Evolutionary conservation across 2,329 filamentous ascomycete genomes (phyloP).

Genomic region (Eutypa lata): DNA sequence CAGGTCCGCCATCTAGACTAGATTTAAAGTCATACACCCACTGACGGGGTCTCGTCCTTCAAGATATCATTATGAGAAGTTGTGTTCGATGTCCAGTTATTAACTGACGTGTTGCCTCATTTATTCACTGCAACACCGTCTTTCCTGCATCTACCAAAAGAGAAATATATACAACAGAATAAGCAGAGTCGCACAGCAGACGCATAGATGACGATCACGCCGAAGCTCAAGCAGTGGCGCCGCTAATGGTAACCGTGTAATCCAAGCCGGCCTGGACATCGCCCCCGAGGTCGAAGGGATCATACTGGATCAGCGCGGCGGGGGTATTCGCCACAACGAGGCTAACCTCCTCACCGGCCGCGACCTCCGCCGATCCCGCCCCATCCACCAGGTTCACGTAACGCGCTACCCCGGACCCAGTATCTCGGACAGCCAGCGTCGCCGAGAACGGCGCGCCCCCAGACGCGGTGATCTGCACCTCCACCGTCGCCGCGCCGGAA

Average conservation of each 20-base stretch:
- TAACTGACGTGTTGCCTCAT: too few species aligned
- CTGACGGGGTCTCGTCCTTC: too few species aligned
- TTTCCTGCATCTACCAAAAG: too few species aligned
- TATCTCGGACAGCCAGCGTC: conserved; percentile 35
- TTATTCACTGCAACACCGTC: too few species aligned
- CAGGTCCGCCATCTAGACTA: too few species aligned
- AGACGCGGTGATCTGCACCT: conserved; percentile 31
- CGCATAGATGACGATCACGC: too few species aligned
- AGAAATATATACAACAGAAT: too few species aligned
- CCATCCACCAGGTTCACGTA: conserved; percentile 36
- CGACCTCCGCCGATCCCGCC: conserved; percentile 30
- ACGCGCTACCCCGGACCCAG: conserved; percentile 25
- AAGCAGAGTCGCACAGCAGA: too few species aligned
- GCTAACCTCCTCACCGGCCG: conserved; percentile 38
- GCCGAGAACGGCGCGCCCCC: conserved; percentile 30
- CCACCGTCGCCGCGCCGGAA: conserved; percentile 27
- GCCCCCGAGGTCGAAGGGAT: conserved; percentile 36
- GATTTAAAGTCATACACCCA: too few species aligned
- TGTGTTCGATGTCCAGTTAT: too few species aligned
- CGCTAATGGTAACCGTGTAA: conserved; percentile 27
- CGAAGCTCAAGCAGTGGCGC: conserved; percentile 14
- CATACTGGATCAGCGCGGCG: conserved; percentile 37
- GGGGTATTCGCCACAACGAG: conserved; percentile 49
- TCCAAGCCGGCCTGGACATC: conserved; percentile 36
- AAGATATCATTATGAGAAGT: too few species aligned